A percentile compares a stretch with the other conserved stretches of the same genome.
These are phyloP conservation scores for Fusarium citri DNA, from an alignment of 2,329 filamentous ascomycete species.

Conservation along the genomic window DNA sequence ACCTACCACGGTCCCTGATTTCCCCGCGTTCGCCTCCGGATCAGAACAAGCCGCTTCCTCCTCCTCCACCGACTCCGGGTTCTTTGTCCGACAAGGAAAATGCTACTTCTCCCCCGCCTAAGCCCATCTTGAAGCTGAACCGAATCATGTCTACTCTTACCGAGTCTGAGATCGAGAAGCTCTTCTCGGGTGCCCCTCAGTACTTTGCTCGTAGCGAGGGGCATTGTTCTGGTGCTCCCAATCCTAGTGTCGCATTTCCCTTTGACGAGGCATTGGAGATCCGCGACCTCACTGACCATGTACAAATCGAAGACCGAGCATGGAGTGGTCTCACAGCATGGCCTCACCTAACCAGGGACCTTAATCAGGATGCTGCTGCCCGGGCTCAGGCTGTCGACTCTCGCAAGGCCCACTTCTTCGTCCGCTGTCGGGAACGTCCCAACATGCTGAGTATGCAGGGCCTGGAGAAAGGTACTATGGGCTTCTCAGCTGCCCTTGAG, in stretches of 20 bases:
- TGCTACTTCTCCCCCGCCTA: slow-evolving; percentile 48
- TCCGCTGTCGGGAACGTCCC: slow-evolving; percentile 70
- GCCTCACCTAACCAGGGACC: slow-evolving; percentile 68
- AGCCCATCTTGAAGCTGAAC: slow-evolving; percentile 62
- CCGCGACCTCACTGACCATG: slow-evolving; percentile 73
- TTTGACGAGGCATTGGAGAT: slow-evolving; percentile 73
- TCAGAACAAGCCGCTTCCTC: slow-evolving; percentile 68
- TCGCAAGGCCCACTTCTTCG: slow-evolving; percentile 67
- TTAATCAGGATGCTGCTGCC: slow-evolving; percentile 59
- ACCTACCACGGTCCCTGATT: slow-evolving; percentile 41
- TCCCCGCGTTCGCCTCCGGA: slow-evolving; percentile 57
- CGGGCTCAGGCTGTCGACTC: slow-evolving; percentile 57
- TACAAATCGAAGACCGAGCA: slow-evolving; percentile 71
- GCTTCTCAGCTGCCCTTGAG: slow-evolving; percentile 76
- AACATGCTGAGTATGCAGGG: slow-evolving; percentile 80
- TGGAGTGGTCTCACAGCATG: slow-evolving; percentile 73
- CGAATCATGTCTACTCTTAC: slow-evolving; percentile 70
- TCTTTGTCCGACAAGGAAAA: slow-evolving; percentile 46
- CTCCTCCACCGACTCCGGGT: slow-evolving; percentile 60
- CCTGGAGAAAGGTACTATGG: slow-evolving; percentile 76
- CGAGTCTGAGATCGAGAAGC: slow-evolving; percentile 71
- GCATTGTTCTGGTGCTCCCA: slow-evolving; percentile 68
- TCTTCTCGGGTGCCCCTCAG: slow-evolving; percentile 81
- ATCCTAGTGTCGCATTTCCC: slow-evolving; percentile 74
- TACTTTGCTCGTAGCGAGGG: slow-evolving; percentile 73